Evolutionary conservation across 805 yeast species (phyloP).

Genomic region (Ogataea pignaliae): DNA sequence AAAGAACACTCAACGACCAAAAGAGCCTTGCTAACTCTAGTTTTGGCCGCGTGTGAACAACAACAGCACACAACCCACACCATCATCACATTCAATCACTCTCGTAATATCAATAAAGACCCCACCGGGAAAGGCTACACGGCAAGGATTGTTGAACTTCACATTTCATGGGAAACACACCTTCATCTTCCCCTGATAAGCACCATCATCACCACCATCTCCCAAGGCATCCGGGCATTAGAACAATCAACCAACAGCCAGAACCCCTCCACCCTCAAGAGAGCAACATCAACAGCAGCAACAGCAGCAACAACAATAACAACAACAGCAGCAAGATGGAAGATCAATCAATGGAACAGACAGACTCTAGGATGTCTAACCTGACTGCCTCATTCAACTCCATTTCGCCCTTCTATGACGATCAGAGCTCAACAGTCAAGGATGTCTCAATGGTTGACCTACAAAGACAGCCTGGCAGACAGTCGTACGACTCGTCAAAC

Average conservation of each 20-base stretch:
- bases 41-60: too few relatives aligned
- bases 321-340: conserved; percentile 3
- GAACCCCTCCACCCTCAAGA: background rate
- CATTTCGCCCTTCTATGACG: conserved; percentile 5
- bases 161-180: conserved; percentile 4
- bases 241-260: conserved; percentile 3
- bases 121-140: too few relatives aligned
- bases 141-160: too few relatives aligned
- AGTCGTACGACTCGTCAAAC: conserved; percentile 2
- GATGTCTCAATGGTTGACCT: conserved; percentile 35
- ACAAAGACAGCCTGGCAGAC: conserved; percentile 11
- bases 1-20: too few relatives aligned
- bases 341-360: conserved; percentile 2
- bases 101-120: too few relatives aligned
- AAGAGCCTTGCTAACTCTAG: too few relatives aligned
- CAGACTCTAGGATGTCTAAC: conserved; percentile 3
- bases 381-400: background rate
- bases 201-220: background rate
- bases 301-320: background rate
- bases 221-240: conserved; percentile 1
- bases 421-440: conserved; percentile 15
- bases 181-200: background rate
- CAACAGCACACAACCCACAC: too few relatives aligned
- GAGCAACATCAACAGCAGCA: background rate
- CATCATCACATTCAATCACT: too few relatives aligned